A percentile compares a stretch with the other conserved stretches of the same genome.
These are phyloP conservation scores for Irpex sp. DNA, from an alignment of 1,284 basidiomycete species.

Conservation along the genomic window DNA sequence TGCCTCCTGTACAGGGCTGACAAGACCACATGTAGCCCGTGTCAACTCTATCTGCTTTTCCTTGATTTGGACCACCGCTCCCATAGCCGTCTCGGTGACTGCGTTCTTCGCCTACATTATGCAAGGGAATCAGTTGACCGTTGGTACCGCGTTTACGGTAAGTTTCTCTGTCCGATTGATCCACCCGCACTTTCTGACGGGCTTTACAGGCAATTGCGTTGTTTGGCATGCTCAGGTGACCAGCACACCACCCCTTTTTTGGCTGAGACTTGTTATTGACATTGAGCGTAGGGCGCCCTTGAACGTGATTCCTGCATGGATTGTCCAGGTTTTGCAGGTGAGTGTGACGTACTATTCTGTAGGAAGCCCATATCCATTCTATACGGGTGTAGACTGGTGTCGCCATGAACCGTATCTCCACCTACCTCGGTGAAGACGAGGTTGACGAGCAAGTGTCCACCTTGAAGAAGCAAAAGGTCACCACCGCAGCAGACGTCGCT, in stretches of 20 bases:
- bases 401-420: conserved; percentile 76
- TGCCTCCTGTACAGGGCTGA: background rate
- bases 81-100: conserved; percentile 66
- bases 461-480: conserved; percentile 27
- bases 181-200: background rate
- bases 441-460: conserved; percentile 37
- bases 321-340: conserved; percentile 60
- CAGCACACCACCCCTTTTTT: background rate
- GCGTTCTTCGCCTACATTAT: conserved; percentile 64
- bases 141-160: conserved; percentile 71
- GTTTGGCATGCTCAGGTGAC: conserved; percentile 66
- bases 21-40: conserved; percentile 39
- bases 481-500: conserved; percentile 25
- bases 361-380: conserved; percentile 4
- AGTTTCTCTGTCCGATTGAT: conserved; percentile 19
- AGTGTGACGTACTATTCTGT: background rate
- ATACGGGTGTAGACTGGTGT: conserved; percentile 55
- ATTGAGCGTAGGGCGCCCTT: conserved; percentile 47
- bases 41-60: conserved; percentile 65
- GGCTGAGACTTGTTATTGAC: background rate
- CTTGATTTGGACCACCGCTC: conserved; percentile 61
- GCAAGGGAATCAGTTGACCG: conserved; percentile 61
- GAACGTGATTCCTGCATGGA: conserved; percentile 67
- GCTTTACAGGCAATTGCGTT: conserved; percentile 55
- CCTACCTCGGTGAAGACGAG: conserved; percentile 82